Evolutionary conservation across 176 grass and related monocot genomes (phyloP).

Genomic region (Bromus sterilis): DNA sequence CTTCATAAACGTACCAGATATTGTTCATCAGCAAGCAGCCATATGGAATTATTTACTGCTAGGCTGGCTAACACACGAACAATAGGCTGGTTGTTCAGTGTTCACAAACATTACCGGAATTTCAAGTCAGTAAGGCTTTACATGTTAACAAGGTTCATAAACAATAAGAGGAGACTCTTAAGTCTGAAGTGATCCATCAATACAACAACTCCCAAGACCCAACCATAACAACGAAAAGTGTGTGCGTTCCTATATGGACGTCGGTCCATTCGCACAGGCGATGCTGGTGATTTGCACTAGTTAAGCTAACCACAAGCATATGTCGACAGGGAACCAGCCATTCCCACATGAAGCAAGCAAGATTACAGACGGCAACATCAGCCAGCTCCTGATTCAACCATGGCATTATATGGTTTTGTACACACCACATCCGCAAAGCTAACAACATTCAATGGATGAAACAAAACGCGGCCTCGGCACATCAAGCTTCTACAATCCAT

Average conservation of each 20-base stretch:
- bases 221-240: background rate
- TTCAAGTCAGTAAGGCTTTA: background rate
- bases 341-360: background rate
- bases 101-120: background rate
- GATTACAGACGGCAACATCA: background rate
- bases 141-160: background rate
- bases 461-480: background rate
- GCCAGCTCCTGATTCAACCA: background rate
- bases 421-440: background rate
- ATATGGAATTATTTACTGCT: background rate
- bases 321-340: background rate
- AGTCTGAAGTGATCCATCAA: background rate
- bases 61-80: background rate
- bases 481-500: background rate
- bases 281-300: background rate
- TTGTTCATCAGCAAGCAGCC: background rate
- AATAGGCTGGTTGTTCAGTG: background rate
- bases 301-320: background rate
- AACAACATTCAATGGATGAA: background rate
- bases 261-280: background rate
- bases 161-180: background rate
- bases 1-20: background rate
- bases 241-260: background rate
- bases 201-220: background rate
- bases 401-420: background rate